Percentiles rank a stretch among this genome's conserved stretches.
phyloP scores from a whole-genome alignment of 306 rosid genomes.

The Dalbergia cultrata region DNA sequence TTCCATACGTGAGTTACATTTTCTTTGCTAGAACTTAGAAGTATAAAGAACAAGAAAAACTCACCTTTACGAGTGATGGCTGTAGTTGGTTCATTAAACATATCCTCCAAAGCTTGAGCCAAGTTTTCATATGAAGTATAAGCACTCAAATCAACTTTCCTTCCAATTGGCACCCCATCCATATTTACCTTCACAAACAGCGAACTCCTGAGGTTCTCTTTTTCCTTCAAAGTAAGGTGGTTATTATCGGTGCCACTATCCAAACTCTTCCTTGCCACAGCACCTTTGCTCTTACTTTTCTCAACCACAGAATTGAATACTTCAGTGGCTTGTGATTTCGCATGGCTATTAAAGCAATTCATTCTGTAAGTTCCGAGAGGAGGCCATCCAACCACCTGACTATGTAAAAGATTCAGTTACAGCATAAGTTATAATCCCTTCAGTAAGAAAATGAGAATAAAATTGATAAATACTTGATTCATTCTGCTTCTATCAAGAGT shows the following conservation, averaged over 20 bases:
- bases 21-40: too few species aligned
- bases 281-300: constrained; percentile 53
- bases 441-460: constrained; percentile 41
- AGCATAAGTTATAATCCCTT: constrained; percentile 42
- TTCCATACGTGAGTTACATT: too few species aligned
- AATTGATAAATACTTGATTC: constrained; percentile 16
- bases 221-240: constrained; percentile 55
- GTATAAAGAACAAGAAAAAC: constrained; percentile 20
- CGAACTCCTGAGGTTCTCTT: constrained; percentile 59
- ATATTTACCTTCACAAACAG: constrained; percentile 87
- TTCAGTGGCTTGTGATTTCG: constrained; percentile 67
- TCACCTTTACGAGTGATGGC: constrained; percentile 63
- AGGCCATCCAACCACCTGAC: constrained; percentile 99
- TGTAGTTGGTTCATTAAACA: constrained; percentile 74
- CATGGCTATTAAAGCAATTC: constrained; percentile 73
- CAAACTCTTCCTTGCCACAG: constrained; percentile 43
- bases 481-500: neutral
- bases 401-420: constrained; percentile 54
- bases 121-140: constrained; percentile 82
- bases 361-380: constrained; percentile 83
- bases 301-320: constrained; percentile 58
- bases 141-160: constrained; percentile 87
- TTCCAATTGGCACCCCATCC: constrained; percentile 90
- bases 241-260: constrained; percentile 53
- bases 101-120: constrained; percentile 75